Base-by-base conservation (phyloP, 1,139 yeast species). In the Spencermartinsiella ligniputridi region DNA sequence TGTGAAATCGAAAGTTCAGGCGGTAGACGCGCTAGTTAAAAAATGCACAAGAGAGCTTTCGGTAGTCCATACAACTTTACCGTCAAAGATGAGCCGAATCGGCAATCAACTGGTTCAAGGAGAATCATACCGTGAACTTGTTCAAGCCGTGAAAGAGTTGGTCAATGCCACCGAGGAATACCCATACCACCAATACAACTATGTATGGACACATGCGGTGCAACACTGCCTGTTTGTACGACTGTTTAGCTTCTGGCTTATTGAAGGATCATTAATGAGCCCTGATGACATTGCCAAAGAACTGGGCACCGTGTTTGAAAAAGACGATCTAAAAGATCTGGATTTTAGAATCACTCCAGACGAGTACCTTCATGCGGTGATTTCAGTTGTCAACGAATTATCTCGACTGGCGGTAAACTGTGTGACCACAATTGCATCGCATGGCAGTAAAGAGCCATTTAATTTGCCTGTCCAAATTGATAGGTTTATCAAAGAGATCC, bases 311-410 rank as follows among this genome's bases (percentile, higher is more conserved):
- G n/a, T 8, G 12, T 30, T 22, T 18, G 42, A 40, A 19, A 32
- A 15, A 9, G 9, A 37, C 33, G 41, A 49, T 19, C 49, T 42
- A 15, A 27, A 11, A 4, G 15, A 11, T 15, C 5, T 11, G 43
- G 41, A 37, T 11, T 58, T 58, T 40, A 55, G 54, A 32, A 45
- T 58, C 32, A 52, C 64, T 1, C 48, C 50, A 18, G 63, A 60
- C 27, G 66, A 64, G 24, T 64, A 64, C 44, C 48, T 64, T 36
- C 66, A 63, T 39, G 63, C 63, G 0, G 51, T 55, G 3, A 51
- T 64, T 13, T 42, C 56, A 3, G 46, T 63, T 36, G 47, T 60
- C 38, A 57, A 56, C 35, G 66, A 61, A 42, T 46, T 63, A 34
- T 50, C 64, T 1, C 51, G 67, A 17, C 51, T 64, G 33, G 61